A percentile compares a stretch with the other conserved stretches of the same genome.
These are phyloP conservation scores for Iris pallida DNA, from an alignment of 116 monocot species.

Conservation along the genomic window DNA sequence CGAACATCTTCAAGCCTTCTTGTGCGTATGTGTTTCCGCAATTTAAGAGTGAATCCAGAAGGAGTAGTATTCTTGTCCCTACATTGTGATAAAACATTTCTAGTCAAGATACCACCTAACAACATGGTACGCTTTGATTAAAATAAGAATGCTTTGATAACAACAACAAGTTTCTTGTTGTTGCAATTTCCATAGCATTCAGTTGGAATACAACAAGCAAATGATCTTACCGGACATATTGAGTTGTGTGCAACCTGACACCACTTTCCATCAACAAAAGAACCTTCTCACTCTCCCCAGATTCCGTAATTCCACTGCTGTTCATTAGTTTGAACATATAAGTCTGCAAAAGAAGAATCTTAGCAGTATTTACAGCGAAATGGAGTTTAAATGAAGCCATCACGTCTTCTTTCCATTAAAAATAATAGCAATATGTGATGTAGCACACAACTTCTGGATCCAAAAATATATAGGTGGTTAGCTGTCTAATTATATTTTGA, in stretches of 20 bases:
- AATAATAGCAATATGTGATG: neutral
- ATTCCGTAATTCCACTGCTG: constrained; percentile 94
- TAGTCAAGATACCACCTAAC: too few relatives aligned
- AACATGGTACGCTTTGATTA: too few relatives aligned
- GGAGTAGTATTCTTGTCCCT: constrained; percentile 97
- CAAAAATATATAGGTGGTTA: neutral
- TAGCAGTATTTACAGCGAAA: too few relatives aligned
- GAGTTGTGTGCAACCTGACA: constrained; percentile 88
- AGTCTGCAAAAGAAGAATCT: constrained; percentile 40
- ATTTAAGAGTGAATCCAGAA: constrained; percentile 95
- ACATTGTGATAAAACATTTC: constrained; percentile 5
- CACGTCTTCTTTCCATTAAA: neutral
- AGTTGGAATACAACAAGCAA: constrained; percentile 1
- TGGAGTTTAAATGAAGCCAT: neutral
- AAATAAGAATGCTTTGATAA: too few relatives aligned
- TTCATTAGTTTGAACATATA: constrained; percentile 99
- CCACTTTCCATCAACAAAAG: constrained; percentile 96
- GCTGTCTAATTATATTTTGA: too few relatives aligned
- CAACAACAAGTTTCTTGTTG: too few relatives aligned
- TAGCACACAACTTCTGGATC: neutral
- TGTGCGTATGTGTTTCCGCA: constrained; percentile 87
- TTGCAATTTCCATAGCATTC: too few relatives aligned
- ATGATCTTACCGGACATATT: constrained; percentile 61
- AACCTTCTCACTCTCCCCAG: constrained; percentile 98
- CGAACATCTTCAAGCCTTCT: constrained; percentile 97